A percentile compares a stretch with the other conserved stretches of the same genome.
Conservation (phyloP, 495 filamentous ascomycete genomes). For the Jackrogersella minutella region DNA sequence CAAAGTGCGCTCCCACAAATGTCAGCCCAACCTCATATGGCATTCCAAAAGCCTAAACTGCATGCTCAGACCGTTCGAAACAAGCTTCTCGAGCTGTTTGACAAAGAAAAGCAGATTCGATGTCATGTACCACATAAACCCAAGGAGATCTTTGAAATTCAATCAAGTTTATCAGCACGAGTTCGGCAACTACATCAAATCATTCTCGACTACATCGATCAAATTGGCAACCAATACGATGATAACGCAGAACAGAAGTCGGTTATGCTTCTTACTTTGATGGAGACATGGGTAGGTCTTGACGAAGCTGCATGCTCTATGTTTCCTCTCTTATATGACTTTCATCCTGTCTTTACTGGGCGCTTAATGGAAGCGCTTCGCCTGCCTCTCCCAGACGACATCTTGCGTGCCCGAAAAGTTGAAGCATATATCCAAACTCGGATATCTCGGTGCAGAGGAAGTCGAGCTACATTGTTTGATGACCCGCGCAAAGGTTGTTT, state of each 20-base stretch:
- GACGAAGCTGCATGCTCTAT: conserved; percentile 44
- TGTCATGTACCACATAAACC: not conserved
- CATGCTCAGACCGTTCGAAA: conserved; percentile 19
- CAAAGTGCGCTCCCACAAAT: not conserved
- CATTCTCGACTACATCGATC: conserved; percentile 51
- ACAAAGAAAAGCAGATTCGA: conserved; percentile 12
- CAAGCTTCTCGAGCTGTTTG: conserved; percentile 14
- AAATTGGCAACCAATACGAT: conserved; percentile 53
- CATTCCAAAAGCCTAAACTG: not conserved
- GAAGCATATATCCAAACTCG: conserved; percentile 55
- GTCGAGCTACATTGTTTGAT: conserved; percentile 54
- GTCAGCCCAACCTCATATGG: not conserved
- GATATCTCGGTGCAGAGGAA: conserved; percentile 4
- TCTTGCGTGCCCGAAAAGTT: conserved; percentile 55
- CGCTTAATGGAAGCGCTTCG: conserved; percentile 59
- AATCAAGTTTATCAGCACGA: not conserved
- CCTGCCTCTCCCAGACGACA: conserved; percentile 46
- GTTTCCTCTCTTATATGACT: conserved; percentile 50
- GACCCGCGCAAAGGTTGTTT: conserved; percentile 55
- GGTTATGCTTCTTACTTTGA: conserved; percentile 49
- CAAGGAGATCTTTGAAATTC: too few relatives aligned
- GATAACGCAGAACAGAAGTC: conserved; percentile 55
- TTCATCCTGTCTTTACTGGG: conserved; percentile 52
- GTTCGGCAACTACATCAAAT: conserved; percentile 47
- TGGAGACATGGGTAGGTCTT: conserved; percentile 54